These are phyloP conservation scores for Fusarium armeniacum DNA, from an alignment of 2,329 filamentous ascomycete genomes.

Conservation along the genomic window DNA sequence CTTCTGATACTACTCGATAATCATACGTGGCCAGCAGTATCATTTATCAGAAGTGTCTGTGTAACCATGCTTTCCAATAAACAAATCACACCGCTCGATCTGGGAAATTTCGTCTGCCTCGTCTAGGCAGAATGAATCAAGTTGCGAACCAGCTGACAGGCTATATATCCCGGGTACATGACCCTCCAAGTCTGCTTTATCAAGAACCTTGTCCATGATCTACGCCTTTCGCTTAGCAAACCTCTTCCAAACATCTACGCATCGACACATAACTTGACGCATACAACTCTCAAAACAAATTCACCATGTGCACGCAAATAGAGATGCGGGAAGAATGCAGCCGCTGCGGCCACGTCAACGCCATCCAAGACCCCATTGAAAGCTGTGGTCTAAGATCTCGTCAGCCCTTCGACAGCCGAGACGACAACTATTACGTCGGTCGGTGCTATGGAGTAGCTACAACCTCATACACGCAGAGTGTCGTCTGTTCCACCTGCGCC, in stretches of 20 bases:
- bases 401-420: slow-evolving; percentile 20
- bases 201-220: slow-evolving; percentile 9
- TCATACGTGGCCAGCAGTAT: slow-evolving; percentile 8
- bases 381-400: slow-evolving; percentile 31
- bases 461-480: slow-evolving; percentile 33
- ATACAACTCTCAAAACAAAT: not conserved
- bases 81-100: slow-evolving; percentile 35
- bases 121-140: slow-evolving; percentile 36
- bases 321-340: slow-evolving; percentile 37
- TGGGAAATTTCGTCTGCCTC: slow-evolving; percentile 33
- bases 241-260: slow-evolving; percentile 6
- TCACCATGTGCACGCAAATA: slow-evolving; percentile 37
- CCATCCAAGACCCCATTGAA: slow-evolving; percentile 26
- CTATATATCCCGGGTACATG: slow-evolving; percentile 33
- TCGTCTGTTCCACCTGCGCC: slow-evolving; percentile 22
- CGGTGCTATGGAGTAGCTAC: slow-evolving; percentile 36
- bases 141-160: slow-evolving; percentile 40
- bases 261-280: not conserved
- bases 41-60: slow-evolving; percentile 33
- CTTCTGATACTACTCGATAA: slow-evolving; percentile 10
- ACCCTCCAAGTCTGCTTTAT: slow-evolving; percentile 12
- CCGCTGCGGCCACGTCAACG: slow-evolving; percentile 20
- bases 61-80: slow-evolving; percentile 17
- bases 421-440: slow-evolving; percentile 19
- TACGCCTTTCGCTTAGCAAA: not conserved